A percentile compares a stretch with the other conserved stretches of the same genome.
phyloP scores from a whole-genome alignment of 1,139 yeast genomes.

The Kodamaea alishanica region DNA sequence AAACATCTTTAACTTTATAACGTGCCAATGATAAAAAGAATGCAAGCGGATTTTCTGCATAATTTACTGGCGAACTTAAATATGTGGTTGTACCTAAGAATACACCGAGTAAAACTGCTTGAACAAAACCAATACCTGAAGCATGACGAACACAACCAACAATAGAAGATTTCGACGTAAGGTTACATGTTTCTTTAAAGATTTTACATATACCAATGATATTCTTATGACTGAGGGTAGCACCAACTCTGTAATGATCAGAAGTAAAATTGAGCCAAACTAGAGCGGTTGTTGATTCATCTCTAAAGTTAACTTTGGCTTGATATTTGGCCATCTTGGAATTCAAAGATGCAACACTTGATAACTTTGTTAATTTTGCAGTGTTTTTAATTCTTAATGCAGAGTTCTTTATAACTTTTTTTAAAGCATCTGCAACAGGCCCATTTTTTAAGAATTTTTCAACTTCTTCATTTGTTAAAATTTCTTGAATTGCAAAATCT shows the following conservation, averaged over 20 bases:
- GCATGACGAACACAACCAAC: slow-evolving; percentile 87
- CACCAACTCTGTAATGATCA: slow-evolving; percentile 68
- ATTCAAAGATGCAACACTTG: slow-evolving; percentile 44
- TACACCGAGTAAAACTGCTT: slow-evolving; percentile 76
- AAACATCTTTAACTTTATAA: slow-evolving; percentile 80
- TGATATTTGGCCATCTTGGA: slow-evolving; percentile 45
- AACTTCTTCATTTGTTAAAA: slow-evolving; percentile 76
- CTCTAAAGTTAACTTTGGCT: slow-evolving; percentile 41
- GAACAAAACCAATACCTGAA: slow-evolving; percentile 82
- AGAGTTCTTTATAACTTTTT: slow-evolving; percentile 45
- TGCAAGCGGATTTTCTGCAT: slow-evolving; percentile 68
- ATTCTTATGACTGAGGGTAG: slow-evolving; percentile 58
- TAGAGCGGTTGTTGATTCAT: slow-evolving; percentile 46
- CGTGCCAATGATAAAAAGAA: slow-evolving; percentile 73
- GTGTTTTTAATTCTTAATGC: slow-evolving; percentile 65
- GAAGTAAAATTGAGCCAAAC: slow-evolving; percentile 70
- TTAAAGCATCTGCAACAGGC: slow-evolving; percentile 59
- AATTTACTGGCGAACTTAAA: slow-evolving; percentile 74
- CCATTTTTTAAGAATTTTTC: slow-evolving; percentile 71
- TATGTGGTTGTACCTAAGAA: slow-evolving; percentile 85
- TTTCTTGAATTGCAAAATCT: slow-evolving; percentile 67
- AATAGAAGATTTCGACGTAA: slow-evolving; percentile 67
- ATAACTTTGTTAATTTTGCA: slow-evolving; percentile 57
- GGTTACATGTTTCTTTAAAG: slow-evolving; percentile 86
- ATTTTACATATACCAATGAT: slow-evolving; percentile 81